Conservation (phyloP, 257 asterid species). For the Scutellaria baicalensis region DNA sequence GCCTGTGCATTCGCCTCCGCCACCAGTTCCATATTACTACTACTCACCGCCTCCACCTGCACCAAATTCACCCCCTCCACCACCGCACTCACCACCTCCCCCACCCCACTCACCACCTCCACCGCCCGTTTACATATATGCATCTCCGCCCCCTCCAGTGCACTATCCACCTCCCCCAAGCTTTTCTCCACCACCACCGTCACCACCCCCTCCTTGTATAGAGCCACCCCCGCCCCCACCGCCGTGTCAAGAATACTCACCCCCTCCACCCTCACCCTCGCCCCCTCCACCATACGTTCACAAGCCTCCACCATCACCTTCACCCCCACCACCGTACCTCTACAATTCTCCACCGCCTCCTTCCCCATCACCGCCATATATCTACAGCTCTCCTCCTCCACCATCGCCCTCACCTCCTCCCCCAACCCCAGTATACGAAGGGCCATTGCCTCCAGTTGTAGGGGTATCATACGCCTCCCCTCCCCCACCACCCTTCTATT, state of each 20-base stretch:
- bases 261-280: slow-evolving; percentile 33
- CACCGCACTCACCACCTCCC: slow-evolving; percentile 23
- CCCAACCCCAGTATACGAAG: slow-evolving; percentile 69
- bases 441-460: slow-evolving; percentile 69
- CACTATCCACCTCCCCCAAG: slow-evolving; percentile 47
- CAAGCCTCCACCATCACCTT: slow-evolving; percentile 57
- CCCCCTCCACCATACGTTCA: slow-evolving; percentile 35
- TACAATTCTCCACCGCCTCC: slow-evolving; percentile 49
- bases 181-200: slow-evolving; percentile 36
- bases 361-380: slow-evolving; percentile 39
- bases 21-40: slow-evolving; percentile 31
- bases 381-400: slow-evolving; percentile 43
- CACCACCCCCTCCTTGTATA: slow-evolving; percentile 50
- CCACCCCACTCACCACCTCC: slow-evolving; percentile 39
- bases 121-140: slow-evolving; percentile 23
- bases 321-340: slow-evolving; percentile 45
- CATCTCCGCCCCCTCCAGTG: slow-evolving; percentile 41
- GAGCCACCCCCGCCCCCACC: slow-evolving; percentile 62
- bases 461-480: slow-evolving; percentile 85
- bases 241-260: slow-evolving; percentile 49
- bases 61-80: slow-evolving; percentile 29
- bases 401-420: slow-evolving; percentile 55
- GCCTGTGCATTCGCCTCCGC: slow-evolving; percentile 29
- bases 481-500: slow-evolving; percentile 88
- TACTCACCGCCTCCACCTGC: slow-evolving; percentile 30